Conservation (phyloP, 2,329 filamentous ascomycete species). For the Verticillium zaregamsianum region DNA sequence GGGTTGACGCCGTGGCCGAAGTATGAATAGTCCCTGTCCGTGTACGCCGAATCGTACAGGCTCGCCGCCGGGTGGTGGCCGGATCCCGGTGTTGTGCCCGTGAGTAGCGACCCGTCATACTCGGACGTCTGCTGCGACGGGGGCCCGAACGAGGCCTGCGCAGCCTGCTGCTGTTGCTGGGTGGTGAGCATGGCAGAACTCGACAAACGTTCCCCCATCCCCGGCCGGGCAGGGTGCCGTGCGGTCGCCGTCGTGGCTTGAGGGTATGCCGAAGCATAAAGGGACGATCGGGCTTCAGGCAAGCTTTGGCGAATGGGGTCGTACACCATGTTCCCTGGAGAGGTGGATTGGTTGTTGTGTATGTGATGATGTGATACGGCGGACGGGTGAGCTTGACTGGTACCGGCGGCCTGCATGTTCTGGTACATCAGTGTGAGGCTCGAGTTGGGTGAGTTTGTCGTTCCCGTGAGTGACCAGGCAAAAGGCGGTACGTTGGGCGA, state of each 20-base stretch:
- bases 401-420: slow-evolving; percentile 35
- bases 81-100: slow-evolving; percentile 8
- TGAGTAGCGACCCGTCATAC: background rate
- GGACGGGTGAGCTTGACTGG: slow-evolving; percentile 18
- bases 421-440: slow-evolving; percentile 80
- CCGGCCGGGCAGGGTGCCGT: slow-evolving; percentile 25
- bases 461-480: slow-evolving; percentile 84
- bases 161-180: background rate
- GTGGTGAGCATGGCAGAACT: background rate
- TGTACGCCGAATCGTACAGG: slow-evolving; percentile 4
- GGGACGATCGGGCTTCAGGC: slow-evolving; percentile 39
- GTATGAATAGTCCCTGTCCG: slow-evolving; percentile 11
- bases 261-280: slow-evolving; percentile 45
- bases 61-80: slow-evolving; percentile 1
- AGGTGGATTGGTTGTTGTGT: slow-evolving; percentile 11
- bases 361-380: slow-evolving; percentile 33
- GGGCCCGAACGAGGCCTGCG: background rate
- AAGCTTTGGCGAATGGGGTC: slow-evolving; percentile 55
- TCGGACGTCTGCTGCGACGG: background rate
- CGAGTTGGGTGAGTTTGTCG: slow-evolving; percentile 78
- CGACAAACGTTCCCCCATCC: background rate
- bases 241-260: slow-evolving; percentile 45
- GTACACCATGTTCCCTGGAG: slow-evolving; percentile 53
- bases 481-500: slow-evolving; percentile 55
- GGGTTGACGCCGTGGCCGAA: slow-evolving; percentile 18